Conservation (phyloP, 2,329 filamentous ascomycete genomes). For the Aspergillus novoparasiticus region DNA sequence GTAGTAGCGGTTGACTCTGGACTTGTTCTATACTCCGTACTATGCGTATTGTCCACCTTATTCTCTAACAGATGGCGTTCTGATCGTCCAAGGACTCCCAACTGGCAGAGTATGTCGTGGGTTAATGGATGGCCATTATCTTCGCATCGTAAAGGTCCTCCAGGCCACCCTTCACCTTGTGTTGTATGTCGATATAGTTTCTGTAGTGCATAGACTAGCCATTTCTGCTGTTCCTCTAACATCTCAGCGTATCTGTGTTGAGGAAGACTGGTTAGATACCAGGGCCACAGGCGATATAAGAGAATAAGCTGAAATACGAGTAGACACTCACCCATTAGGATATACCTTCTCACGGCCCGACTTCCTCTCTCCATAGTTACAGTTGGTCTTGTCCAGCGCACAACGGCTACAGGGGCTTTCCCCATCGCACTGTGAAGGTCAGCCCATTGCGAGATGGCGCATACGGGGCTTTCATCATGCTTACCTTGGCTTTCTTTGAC, state of each 20-base stretch:
- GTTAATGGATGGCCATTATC: neutral
- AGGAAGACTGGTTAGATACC: neutral
- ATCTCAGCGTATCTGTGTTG: neutral
- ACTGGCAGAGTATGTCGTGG: neutral
- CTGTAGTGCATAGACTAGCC: neutral
- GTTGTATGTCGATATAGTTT: neutral
- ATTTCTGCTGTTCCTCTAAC: neutral
- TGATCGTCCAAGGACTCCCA: neutral
- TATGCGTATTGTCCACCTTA: neutral
- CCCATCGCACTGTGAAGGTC: conserved; percentile 57
- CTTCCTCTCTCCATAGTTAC: conserved; percentile 66
- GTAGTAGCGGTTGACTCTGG: neutral
- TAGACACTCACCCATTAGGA: conserved; percentile 61
- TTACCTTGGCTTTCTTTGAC: conserved; percentile 67
- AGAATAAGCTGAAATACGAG: neutral
- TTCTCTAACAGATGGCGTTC: neutral
- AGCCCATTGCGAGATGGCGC: conserved; percentile 23
- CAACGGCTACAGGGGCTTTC: conserved; percentile 63
- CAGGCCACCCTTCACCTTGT: neutral
- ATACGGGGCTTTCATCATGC: conserved; percentile 8
- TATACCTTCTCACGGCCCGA: conserved; percentile 69
- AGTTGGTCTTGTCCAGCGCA: conserved; percentile 65
- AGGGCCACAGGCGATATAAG: neutral
- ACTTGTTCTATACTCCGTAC: neutral
- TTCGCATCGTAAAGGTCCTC: neutral